Evolutionary conservation across 2,329 filamentous ascomycete species (phyloP).

Genomic region (Emergomyces pasteurianus): DNA sequence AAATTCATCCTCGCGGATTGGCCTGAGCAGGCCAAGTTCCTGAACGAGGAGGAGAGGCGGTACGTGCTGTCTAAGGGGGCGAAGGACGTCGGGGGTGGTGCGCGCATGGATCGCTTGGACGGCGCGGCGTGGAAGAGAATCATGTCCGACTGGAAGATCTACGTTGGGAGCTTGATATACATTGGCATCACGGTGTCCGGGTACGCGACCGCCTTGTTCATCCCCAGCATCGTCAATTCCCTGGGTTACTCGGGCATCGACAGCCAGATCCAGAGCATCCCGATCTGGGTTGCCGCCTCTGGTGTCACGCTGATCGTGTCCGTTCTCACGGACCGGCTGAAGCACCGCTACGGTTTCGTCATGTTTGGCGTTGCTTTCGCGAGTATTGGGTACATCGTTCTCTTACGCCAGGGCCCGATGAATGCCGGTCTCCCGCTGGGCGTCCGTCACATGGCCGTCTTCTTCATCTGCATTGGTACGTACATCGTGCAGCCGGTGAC

Average conservation of each 20-base stretch:
- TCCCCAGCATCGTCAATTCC: conserved; percentile 24
- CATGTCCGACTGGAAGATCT: conserved; percentile 24
- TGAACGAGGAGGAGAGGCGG: conserved; percentile 17
- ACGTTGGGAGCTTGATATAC: conserved; percentile 21
- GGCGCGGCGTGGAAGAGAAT: conserved; percentile 17
- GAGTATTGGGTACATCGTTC: conserved; percentile 24
- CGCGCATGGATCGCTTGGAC: conserved; percentile 20
- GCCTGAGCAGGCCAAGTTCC: conserved; percentile 23
- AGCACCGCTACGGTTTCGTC: conserved; percentile 26
- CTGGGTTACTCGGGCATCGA: conserved; percentile 21
- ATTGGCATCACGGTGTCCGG: conserved; percentile 25
- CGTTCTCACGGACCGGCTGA: conserved; percentile 19
- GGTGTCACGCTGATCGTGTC: conserved; percentile 19
- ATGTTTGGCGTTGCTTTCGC: conserved; percentile 23
- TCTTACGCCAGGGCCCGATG: conserved; percentile 19
- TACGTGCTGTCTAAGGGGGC: conserved; percentile 13
- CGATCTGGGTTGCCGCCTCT: conserved; percentile 23
- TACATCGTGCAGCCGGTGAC: conserved; percentile 48
- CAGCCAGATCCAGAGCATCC: conserved; percentile 27
- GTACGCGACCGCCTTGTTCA: conserved; percentile 24
- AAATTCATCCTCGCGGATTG: conserved; percentile 22
- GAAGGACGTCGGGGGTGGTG: conserved; percentile 15
- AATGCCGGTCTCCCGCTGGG: conserved; percentile 12
- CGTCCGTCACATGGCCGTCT: conserved; percentile 20
- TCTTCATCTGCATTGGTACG: conserved; percentile 16